These are phyloP conservation scores for Gossypium trilobum DNA, from an alignment of 441 rosid genomes.

Conservation along the genomic window DNA sequence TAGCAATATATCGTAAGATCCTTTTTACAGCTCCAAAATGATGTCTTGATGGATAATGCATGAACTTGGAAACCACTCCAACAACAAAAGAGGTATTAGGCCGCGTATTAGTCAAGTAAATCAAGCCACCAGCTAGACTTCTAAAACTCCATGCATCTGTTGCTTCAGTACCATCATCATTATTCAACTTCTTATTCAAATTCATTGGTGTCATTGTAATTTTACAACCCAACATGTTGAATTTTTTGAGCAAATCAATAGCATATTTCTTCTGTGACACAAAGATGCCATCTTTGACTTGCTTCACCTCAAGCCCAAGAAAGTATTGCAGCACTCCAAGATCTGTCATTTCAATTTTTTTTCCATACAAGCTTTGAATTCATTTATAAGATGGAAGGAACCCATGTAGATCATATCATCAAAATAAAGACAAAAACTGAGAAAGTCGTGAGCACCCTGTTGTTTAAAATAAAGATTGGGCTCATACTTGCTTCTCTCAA, in stretches of 20 bases:
- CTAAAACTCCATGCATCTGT: too few relatives aligned
- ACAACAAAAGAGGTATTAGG: background rate
- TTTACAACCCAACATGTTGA: background rate
- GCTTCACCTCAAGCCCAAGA: background rate
- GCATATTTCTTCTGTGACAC: background rate
- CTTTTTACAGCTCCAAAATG: slow-evolving; percentile 8
- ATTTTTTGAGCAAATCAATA: background rate
- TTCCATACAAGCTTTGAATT: background rate
- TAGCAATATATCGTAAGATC: background rate
- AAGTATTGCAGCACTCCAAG: background rate
- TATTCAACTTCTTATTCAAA: background rate
- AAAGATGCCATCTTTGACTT: background rate
- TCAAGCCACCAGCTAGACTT: too few relatives aligned
- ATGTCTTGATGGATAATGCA: slow-evolving; percentile 4
- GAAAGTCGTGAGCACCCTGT: background rate
- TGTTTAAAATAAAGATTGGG: background rate
- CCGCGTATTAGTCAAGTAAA: too few relatives aligned
- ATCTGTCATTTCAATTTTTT: background rate
- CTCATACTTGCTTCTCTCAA: background rate
- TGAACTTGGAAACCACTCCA: slow-evolving; percentile 9
- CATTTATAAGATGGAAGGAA: background rate
- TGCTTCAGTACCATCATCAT: background rate
- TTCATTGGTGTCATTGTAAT: background rate
- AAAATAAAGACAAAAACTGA: background rate
- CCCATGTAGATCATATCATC: background rate